Percentiles rank a stretch among this genome's conserved stretches.
phyloP scores from a whole-genome alignment of 345 rosid genomes.

The Geranium rotundifolium region DNA sequence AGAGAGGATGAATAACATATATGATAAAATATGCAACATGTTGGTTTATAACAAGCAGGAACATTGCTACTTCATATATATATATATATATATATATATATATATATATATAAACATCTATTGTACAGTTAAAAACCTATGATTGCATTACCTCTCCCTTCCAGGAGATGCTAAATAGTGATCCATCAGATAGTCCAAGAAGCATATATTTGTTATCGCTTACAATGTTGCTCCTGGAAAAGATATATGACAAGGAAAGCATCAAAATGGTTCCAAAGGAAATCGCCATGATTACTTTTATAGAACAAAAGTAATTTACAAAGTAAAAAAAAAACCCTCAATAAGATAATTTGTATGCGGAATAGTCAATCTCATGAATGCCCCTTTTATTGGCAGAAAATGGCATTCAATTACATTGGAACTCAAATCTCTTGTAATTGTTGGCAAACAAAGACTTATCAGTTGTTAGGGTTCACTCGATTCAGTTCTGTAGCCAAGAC shows the following conservation, averaged over 20 bases:
- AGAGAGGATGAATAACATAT: constrained; percentile 3
- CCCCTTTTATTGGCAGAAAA: no score
- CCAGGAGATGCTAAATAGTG: constrained; percentile 78
- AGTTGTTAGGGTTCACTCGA: not conserved
- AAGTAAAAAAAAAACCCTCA: not conserved
- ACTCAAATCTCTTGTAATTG: no score
- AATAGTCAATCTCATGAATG: no score
- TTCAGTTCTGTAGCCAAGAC: not conserved
- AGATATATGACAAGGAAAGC: constrained; percentile 8
- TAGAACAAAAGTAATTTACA: not conserved
- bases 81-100: no score
- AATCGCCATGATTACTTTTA: not conserved
- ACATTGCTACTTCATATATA: not conserved
- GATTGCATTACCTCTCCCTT: constrained; percentile 75
- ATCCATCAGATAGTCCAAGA: constrained; percentile 84
- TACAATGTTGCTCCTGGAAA: constrained; percentile 79
- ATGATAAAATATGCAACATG: constrained; percentile 1
- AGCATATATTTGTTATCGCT: constrained; percentile 63
- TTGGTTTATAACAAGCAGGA: constrained; percentile 1
- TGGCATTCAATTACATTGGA: no score
- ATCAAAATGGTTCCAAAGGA: constrained; percentile 6
- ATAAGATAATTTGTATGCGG: not conserved
- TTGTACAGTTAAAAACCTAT: not conserved
- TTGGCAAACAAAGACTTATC: not conserved
- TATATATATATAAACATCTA: not conserved